These are phyloP conservation scores for Beauveria bassiana DNA, from an alignment of 2,329 filamentous ascomycete species.

Conservation along the genomic window DNA sequence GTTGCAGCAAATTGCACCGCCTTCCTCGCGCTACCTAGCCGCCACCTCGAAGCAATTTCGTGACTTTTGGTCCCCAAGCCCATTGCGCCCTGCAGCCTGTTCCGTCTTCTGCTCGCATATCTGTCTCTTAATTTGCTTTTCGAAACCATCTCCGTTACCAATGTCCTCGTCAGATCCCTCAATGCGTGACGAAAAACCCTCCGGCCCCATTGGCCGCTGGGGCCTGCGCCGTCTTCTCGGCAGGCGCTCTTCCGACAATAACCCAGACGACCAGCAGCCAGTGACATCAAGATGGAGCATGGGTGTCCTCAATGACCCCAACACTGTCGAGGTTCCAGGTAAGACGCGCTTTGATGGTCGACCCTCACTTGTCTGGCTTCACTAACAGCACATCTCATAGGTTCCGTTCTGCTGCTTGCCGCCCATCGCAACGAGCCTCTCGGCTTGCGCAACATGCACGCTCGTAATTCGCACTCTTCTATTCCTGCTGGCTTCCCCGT, in stretches of 20 bases:
- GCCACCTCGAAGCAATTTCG: not conserved
- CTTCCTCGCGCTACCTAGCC: not conserved
- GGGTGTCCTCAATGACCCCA: conserved; percentile 74
- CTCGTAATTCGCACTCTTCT: conserved; percentile 51
- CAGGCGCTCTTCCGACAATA: conserved; percentile 3
- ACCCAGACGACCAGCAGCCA: conserved; percentile 8
- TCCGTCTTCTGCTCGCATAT: too few species aligned
- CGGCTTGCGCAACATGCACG: conserved; percentile 49
- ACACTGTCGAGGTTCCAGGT: conserved; percentile 86
- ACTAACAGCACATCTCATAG: conserved; percentile 24
- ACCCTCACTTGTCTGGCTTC: not conserved
- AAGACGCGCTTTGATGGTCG: conserved; percentile 19
- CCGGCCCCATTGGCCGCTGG: not conserved
- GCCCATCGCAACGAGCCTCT: conserved; percentile 50
- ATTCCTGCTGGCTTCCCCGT: conserved; percentile 39
- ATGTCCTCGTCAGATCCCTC: conserved; percentile 8
- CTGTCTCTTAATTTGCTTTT: not conserved
- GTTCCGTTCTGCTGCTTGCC: conserved; percentile 51
- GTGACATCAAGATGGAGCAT: conserved; percentile 47
- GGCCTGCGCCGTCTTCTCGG: conserved; percentile 13
- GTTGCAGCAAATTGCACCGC: not conserved
- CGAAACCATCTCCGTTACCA: not conserved
- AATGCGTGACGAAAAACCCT: conserved; percentile 4
- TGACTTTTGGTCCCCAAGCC: not conserved
- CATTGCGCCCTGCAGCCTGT: not conserved